These are phyloP conservation scores for Lolium perenne DNA, from an alignment of 176 grass and related monocot genomes.

Conservation along the genomic window DNA sequence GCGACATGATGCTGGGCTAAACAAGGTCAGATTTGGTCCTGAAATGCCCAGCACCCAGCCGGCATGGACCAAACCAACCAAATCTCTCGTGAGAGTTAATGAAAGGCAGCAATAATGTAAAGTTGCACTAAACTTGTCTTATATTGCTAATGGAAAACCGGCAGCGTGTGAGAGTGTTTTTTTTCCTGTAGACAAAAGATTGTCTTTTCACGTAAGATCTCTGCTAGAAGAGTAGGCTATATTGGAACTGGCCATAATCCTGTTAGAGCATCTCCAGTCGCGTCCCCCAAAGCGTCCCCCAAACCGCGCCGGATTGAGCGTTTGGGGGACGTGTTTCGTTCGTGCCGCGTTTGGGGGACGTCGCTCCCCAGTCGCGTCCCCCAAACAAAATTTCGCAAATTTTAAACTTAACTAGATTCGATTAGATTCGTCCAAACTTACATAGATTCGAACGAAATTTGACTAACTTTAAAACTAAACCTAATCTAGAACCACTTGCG, in stretches of 20 bases:
- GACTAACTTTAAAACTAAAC: too few relatives aligned
- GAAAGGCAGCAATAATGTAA: neutral
- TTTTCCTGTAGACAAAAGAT: conserved; percentile 1
- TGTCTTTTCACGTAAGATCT: conserved; percentile 37
- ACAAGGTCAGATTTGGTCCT: conserved; percentile 49
- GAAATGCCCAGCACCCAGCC: conserved; percentile 32
- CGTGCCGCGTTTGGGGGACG: too few relatives aligned
- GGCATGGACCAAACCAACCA: conserved; percentile 43
- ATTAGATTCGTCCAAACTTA: too few relatives aligned
- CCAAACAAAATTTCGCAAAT: too few relatives aligned
- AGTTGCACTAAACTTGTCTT: conserved; percentile 29
- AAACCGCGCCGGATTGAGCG: too few relatives aligned
- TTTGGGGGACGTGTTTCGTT: too few relatives aligned
- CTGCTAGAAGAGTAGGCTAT: neutral
- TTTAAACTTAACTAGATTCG: too few relatives aligned
- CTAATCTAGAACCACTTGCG: too few relatives aligned
- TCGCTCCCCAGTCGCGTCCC: too few relatives aligned
- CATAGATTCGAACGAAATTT: too few relatives aligned
- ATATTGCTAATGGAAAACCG: conserved; percentile 38
- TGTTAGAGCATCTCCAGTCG: too few relatives aligned
- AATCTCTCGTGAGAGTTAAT: conserved; percentile 26
- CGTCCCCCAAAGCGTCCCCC: too few relatives aligned
- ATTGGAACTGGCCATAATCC: neutral
- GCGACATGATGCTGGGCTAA: conserved; percentile 54
- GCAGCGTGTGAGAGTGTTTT: neutral